Percentiles rank a stretch among this genome's conserved stretches.
Evolutionary conservation across 352 stramenopile species (phyloP).

Genomic region (Aphanomyces invadans): DNA sequence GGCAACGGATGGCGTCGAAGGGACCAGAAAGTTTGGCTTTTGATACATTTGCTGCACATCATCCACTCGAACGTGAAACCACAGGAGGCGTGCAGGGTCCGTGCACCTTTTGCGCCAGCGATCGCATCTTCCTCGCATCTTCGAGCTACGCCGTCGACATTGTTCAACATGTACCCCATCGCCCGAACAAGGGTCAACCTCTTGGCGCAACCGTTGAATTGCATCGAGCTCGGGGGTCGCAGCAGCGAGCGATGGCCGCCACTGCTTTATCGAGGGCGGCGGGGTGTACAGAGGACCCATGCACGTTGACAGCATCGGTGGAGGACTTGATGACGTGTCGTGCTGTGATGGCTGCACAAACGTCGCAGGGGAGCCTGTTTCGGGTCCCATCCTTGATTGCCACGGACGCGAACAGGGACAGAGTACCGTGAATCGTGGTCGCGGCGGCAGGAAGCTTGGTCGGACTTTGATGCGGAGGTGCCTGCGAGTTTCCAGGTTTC

Average conservation of each 20-base stretch:
- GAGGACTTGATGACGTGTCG: neutral
- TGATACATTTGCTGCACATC: constrained; percentile 9
- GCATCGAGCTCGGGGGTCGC: constrained; percentile 9
- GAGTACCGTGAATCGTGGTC: neutral
- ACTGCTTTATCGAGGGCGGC: neutral
- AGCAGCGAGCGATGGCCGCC: neutral
- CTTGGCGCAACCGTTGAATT: constrained; percentile 10
- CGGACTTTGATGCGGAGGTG: no score
- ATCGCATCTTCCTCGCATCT: constrained; percentile 8
- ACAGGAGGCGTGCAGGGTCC: no score
- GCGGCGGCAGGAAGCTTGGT: no score
- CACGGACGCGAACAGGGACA: no score
- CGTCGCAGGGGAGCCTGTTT: neutral
- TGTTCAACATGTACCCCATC: neutral
- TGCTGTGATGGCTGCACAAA: neutral
- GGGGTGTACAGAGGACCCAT: neutral
- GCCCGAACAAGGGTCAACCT: neutral
- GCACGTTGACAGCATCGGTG: neutral
- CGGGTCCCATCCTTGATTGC: no score
- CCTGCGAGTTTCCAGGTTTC: neutral
- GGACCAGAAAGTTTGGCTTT: constrained; percentile 20
- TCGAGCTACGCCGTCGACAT: constrained; percentile 6
- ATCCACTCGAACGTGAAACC: neutral
- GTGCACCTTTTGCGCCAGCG: neutral
- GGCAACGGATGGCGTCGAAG: neutral